These are phyloP conservation scores for Diaporthe longicolla DNA, from an alignment of 2,329 filamentous ascomycete genomes.

Conservation along the genomic window DNA sequence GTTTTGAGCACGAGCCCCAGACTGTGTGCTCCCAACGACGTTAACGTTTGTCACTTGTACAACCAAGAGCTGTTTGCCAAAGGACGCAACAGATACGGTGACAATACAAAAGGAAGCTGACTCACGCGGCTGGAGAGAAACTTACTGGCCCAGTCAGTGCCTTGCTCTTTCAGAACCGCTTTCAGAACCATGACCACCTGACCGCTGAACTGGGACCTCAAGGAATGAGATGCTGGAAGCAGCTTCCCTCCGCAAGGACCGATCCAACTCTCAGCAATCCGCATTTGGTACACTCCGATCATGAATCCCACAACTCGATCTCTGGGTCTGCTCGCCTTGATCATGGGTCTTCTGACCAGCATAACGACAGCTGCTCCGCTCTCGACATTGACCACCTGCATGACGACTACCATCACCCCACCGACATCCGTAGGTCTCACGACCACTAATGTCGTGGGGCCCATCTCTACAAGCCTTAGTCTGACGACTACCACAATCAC, in stretches of 20 bases:
- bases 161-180: not conserved
- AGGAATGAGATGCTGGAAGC: not conserved
- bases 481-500: constrained; percentile 14
- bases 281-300: not conserved
- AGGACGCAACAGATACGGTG: not conserved
- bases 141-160: not conserved
- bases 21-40: too few species aligned
- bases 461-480: not conserved
- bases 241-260: not conserved
- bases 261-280: not conserved
- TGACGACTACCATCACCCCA: not conserved
- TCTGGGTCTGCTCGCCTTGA: not conserved
- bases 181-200: not conserved
- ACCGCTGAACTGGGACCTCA: accelerated
- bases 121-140: not conserved
- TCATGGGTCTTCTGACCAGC: not conserved
- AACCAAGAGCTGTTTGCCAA: not conserved
- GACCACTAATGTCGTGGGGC: not conserved
- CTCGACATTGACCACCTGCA: not conserved
- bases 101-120: too few species aligned
- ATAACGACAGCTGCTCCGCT: not conserved
- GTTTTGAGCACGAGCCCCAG: not conserved
- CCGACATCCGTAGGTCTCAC: not conserved
- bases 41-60: not conserved
- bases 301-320: not conserved